phyloP scores from a whole-genome alignment of 1,284 basidiomycete species.

The Irpex sp. region DNA sequence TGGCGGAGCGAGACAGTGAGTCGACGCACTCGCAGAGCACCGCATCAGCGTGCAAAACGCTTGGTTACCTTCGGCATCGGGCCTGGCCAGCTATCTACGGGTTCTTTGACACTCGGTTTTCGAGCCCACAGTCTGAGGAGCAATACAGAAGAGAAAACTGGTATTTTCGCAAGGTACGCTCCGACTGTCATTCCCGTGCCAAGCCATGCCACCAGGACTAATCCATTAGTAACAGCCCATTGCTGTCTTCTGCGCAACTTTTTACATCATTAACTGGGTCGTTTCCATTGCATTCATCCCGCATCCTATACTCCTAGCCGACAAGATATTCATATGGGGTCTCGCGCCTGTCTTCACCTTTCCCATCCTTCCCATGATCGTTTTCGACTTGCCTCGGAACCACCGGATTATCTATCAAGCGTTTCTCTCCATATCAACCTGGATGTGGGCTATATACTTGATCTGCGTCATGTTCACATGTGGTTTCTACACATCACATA shows the following conservation, averaged over 20 bases:
- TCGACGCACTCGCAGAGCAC: slow-evolving; percentile 29
- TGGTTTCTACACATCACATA: slow-evolving; percentile 41
- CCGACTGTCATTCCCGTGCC: neutral
- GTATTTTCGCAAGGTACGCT: slow-evolving; percentile 44
- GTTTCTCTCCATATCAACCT: slow-evolving; percentile 48
- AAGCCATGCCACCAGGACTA: neutral
- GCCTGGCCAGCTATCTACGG: slow-evolving; percentile 36
- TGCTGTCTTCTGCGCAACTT: slow-evolving; percentile 62
- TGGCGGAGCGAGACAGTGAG: slow-evolving; percentile 22
- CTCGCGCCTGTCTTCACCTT: slow-evolving; percentile 41
- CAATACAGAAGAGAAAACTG: slow-evolving; percentile 53
- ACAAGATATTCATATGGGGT: slow-evolving; percentile 63
- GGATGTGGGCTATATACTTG: slow-evolving; percentile 51
- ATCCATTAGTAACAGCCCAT: slow-evolving; percentile 37
- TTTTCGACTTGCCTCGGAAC: slow-evolving; percentile 67
- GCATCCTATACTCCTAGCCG: slow-evolving; percentile 41
- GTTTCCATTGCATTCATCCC: slow-evolving; percentile 53
- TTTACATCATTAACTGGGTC: slow-evolving; percentile 70
- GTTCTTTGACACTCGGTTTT: slow-evolving; percentile 57
- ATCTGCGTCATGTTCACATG: slow-evolving; percentile 59
- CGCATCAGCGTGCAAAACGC: slow-evolving; percentile 5
- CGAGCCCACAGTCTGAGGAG: slow-evolving; percentile 54
- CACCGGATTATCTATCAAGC: slow-evolving; percentile 58
- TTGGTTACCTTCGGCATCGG: slow-evolving; percentile 37
- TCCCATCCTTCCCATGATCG: slow-evolving; percentile 48